Evolutionary conservation across 1,284 basidiomycete species (phyloP), one percentile per base, ranked within the genome.

Genomic region (Apiotrichum montevideense): DNA sequence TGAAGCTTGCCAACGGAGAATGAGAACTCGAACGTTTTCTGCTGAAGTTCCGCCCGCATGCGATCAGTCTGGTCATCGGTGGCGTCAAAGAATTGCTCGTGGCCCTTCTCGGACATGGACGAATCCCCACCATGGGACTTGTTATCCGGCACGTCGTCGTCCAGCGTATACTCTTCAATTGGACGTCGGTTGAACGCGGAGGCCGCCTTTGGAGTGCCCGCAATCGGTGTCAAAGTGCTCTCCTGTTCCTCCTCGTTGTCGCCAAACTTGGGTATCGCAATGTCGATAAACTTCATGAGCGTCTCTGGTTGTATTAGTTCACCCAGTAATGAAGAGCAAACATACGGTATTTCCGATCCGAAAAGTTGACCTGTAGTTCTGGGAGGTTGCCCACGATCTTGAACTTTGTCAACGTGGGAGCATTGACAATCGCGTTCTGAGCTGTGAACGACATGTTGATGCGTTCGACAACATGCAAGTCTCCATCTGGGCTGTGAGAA

Each of bases 341-440:
- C 70, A 61, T 54, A 71, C 71, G 91, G 79, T 99, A 99, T 77
- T 98, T 99, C 29, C 82, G 82, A 66, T 98, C 96, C 6, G 96
- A 98, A 61, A 98, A 82, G 76, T 99, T 98, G 72, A 97, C 82
- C 67, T 90, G 87, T 6, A 99, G 80, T 45, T 84, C 85, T 1
- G 96, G 95, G 55, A 99, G 78, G 61, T 87, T 88, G 9, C 95
- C 96, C 1, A 90, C 86, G 54, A 98, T 82, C 77, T 96, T 98
- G 82, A 98, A 88, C 45, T 88, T 84, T 7, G 94, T 85, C 46
- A 98, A 81, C 63, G 84, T 94, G 40, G 88, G 83, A 5, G 87
- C 90, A 56, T 85, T 86, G 35, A 97, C 85, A 65, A 99, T 99
- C 2, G 93, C 97, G 70, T 88, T 96, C 67, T 98, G 90, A 15